Conservation (phyloP, 225 moss, liverwort and hornwort genomes). For the Polytrichum formosum region DNA sequence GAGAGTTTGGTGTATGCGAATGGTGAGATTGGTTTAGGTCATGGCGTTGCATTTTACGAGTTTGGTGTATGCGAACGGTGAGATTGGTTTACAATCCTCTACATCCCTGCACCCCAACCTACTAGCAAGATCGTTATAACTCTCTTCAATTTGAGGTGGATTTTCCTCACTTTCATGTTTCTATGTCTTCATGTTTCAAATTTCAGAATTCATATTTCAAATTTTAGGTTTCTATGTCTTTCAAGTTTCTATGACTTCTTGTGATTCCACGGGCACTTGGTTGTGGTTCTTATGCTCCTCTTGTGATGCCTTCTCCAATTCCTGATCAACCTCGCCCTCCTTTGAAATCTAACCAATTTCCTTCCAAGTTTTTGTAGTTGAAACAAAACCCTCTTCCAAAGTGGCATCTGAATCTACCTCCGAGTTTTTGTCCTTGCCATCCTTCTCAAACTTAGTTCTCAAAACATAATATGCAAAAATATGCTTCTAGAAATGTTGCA, state of each 20-base stretch:
- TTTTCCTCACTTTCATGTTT: no score
- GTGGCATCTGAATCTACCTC: conserved; percentile 11
- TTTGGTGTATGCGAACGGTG: no score
- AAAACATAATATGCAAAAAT: conserved; percentile 19
- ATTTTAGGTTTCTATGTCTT: no score
- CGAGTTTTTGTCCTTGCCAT: conserved; percentile 6
- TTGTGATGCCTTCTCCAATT: conserved; percentile 7
- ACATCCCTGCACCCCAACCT: no score
- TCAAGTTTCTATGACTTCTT: background rate
- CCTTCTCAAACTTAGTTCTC: conserved; percentile 17
- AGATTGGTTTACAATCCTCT: no score
- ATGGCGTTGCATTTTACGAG: no score
- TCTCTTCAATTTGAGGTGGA: no score
- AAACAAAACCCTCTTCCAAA: background rate
- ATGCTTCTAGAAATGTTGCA: conserved; percentile 25
- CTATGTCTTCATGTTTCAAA: no score
- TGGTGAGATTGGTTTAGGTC: no score
- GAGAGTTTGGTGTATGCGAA: no score
- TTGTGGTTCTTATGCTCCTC: conserved; percentile 9
- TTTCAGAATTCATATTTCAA: no score
- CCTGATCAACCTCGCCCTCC: conserved; percentile 9
- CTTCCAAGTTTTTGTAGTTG: conserved; percentile 9
- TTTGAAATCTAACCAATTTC: conserved; percentile 9
- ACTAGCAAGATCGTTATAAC: no score
- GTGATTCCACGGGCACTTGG: conserved; percentile 2